Evolutionary conservation across 1,284 basidiomycete species (phyloP), one percentile per base, ranked within the genome.

Genomic region (Stereum hirsutum): DNA sequence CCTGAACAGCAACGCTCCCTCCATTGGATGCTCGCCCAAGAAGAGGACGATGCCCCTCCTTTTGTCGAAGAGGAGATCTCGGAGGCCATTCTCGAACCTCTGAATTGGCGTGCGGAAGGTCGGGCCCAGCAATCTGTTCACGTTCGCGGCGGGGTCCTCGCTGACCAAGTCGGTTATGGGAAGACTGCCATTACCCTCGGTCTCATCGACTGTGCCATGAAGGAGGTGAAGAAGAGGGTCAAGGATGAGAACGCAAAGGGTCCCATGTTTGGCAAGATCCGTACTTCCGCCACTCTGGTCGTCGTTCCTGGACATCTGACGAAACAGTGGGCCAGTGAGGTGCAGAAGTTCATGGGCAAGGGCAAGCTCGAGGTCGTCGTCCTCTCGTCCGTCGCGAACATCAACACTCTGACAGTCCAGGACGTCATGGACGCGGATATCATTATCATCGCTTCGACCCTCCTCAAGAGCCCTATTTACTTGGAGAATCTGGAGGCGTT

Each of bases 131-230:
- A 92, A 19, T 74, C 81, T 0, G 75, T 90, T 42, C 72, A 68
- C 48, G 66, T 96, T 20, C 75, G 88, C 39, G 94, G 93, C 12
- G 94, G 94, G 23, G 93, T 97, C 42, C 77, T 97, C 37, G 94
- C 94, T 6, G 93, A 97, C 56, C 86, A 95, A 60, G 93, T 97
- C 51, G 93, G 94, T 40, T 97, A 97, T 57, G 93, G 93, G 26
- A 97, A 97, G 66, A 97, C 93, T 0, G 92, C 92, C 21, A 96
- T 97, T 52, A 92, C 91, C 1, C 74, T 97, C 17, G 93, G 86
- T 8, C 71, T 97, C 43, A 85, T 95, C 49, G 82, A 87, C 55
- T 82, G 78, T 55, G 72, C 75, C 44, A 66, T 63, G 42, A 72
- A 76, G 52, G 62, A 70, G 30, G 74, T 86, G 25, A 68, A 70